These are phyloP conservation scores for Ogataea parapolymorpha DNA, from an alignment of 805 yeast species.

Conservation along the genomic window DNA sequence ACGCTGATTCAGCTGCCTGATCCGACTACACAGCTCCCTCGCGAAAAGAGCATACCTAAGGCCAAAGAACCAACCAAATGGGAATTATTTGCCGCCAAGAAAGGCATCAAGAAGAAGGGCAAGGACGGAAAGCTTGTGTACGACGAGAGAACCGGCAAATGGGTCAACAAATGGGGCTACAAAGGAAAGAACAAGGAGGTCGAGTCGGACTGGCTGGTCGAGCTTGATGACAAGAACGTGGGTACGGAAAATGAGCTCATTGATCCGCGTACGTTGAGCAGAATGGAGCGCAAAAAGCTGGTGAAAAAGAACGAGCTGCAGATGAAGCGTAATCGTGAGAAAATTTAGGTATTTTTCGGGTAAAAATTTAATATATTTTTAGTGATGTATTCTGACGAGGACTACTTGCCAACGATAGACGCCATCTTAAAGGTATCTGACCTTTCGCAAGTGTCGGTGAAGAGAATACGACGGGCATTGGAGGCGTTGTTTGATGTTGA, in stretches of 20 bases:
- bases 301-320: slow-evolving; percentile 82
- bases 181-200: slow-evolving; percentile 84
- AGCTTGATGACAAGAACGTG: slow-evolving; percentile 69
- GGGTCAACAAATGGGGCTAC: slow-evolving; percentile 99
- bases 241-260: slow-evolving; percentile 60
- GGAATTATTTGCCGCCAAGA: slow-evolving; percentile 94
- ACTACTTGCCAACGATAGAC: slow-evolving; percentile 62
- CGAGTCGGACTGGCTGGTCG: slow-evolving; percentile 95
- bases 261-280: slow-evolving; percentile 80
- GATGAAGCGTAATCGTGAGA: slow-evolving; percentile 67
- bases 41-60: slow-evolving; percentile 95
- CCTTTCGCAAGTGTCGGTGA: slow-evolving; percentile 65
- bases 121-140: slow-evolving; percentile 85
- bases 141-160: slow-evolving; percentile 86
- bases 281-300: slow-evolving; percentile 81
- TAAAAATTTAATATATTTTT: neutral
- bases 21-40: slow-evolving; percentile 76
- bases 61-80: slow-evolving; percentile 90
- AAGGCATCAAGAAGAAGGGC: slow-evolving; percentile 89
- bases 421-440: slow-evolving; percentile 72
- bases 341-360: slow-evolving; percentile 1
- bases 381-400: slow-evolving; percentile 14
- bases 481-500: slow-evolving; percentile 63
- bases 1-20: slow-evolving; percentile 83
- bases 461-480: slow-evolving; percentile 66